A percentile compares a stretch with the other conserved stretches of the same genome.
Evolutionary conservation across 2,329 filamentous ascomycete species (phyloP).

Genomic region (Botrytis byssoidea): DNA sequence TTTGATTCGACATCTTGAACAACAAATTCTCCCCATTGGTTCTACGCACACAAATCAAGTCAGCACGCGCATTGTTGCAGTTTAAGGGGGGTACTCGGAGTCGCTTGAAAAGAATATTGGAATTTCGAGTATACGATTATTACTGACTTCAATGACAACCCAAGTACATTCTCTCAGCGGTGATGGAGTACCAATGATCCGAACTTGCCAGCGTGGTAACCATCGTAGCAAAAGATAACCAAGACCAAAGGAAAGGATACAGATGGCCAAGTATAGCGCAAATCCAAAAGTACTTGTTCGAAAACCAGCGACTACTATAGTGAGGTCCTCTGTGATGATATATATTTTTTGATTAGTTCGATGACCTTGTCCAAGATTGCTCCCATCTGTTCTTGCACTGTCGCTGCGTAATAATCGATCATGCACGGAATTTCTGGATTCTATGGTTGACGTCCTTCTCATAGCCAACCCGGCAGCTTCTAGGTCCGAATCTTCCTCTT

Average conservation of each 20-base stretch:
- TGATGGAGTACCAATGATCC: conserved; percentile 66
- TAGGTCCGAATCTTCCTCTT: conserved; percentile 38
- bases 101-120: background rate
- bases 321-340: conserved; percentile 89
- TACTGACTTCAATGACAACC: conserved; percentile 80
- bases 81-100: background rate
- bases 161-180: conserved; percentile 76
- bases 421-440: conserved; percentile 56
- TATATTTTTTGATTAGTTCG: conserved; percentile 86
- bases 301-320: conserved; percentile 90
- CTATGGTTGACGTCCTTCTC: conserved; percentile 62
- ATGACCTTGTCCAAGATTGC: conserved; percentile 57
- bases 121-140: conserved; percentile 10
- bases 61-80: conserved; percentile 25
- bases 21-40: conserved; percentile 92
- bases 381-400: conserved; percentile 67
- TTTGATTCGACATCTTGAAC: conserved; percentile 65
- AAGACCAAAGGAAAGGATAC: conserved; percentile 69
- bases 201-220: conserved; percentile 84
- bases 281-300: conserved; percentile 71
- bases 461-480: conserved; percentile 41
- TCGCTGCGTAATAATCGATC: conserved; percentile 68
- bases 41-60: conserved; percentile 49
- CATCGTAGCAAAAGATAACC: conserved; percentile 85
- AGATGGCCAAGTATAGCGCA: conserved; percentile 66